Conservation (phyloP, 2,329 filamentous ascomycete species). For the Ophiostoma angusticollis region DNA sequence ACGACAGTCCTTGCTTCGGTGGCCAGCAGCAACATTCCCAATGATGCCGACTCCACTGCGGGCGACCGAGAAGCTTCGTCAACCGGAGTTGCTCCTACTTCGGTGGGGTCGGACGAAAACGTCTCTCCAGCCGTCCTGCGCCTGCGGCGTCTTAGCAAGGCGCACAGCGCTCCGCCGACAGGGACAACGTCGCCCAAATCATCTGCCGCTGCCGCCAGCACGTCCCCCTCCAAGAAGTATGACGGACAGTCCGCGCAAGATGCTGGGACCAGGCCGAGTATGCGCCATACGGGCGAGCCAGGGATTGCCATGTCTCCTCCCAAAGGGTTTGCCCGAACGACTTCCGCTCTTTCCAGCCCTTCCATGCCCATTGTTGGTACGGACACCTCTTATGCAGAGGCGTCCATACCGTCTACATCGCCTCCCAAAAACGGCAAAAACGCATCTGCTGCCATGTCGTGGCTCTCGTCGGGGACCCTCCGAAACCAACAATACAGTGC, state of each 20-base stretch:
- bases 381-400: conserved; percentile 53
- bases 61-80: not conserved
- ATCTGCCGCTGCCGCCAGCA: conserved; percentile 26
- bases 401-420: conserved; percentile 43
- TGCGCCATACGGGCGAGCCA: not conserved
- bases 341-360: conserved; percentile 44
- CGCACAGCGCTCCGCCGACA: conserved; percentile 33
- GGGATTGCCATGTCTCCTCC: conserved; percentile 16
- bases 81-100: conserved; percentile 18
- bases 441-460: conserved; percentile 54
- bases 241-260: too few species aligned
- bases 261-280: too few species aligned
- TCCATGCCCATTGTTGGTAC: conserved; percentile 54
- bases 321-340: conserved; percentile 45
- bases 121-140: conserved; percentile 21
- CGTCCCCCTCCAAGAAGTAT: not conserved
- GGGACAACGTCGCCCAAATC: conserved; percentile 25
- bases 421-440: conserved; percentile 40
- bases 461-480: conserved; percentile 47
- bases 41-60: not conserved
- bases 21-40: conserved; percentile 29
- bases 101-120: conserved; percentile 25
- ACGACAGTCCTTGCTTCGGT: conserved; percentile 19
- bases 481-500: conserved; percentile 23
- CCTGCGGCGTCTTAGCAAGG: conserved; percentile 41